Evolutionary conservation across 2,329 filamentous ascomycete species (phyloP).

Genomic region (Cladosporium colombiae): DNA sequence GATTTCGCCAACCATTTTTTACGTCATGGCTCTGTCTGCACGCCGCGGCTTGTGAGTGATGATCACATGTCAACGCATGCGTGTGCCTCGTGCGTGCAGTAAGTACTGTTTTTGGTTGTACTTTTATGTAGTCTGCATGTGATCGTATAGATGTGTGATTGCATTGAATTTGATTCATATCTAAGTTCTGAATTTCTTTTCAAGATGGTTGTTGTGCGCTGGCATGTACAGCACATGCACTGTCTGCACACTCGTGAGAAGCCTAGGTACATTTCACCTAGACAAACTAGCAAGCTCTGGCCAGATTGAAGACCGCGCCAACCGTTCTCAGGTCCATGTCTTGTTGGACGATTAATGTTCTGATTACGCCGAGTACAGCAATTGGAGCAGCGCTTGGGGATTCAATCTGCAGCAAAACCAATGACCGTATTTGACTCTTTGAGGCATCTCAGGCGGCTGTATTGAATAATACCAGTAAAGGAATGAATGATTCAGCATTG

Average conservation of each 20-base stretch:
- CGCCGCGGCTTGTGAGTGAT: not conserved
- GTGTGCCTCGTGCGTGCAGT: not conserved
- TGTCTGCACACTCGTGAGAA: not conserved
- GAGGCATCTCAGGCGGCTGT: not conserved
- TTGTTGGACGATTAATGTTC: not conserved
- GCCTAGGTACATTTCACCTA: not conserved
- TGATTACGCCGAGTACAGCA: not conserved
- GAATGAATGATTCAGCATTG: no score
- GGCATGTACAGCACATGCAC: not conserved
- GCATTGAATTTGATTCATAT: not conserved
- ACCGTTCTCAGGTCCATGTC: not conserved
- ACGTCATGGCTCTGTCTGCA: not conserved
- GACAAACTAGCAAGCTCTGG: not conserved
- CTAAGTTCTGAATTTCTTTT: not conserved
- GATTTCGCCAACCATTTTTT: not conserved
- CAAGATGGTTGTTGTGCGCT: not conserved
- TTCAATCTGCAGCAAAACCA: not conserved
- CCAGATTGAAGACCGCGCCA: not conserved
- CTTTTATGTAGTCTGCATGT: not conserved
- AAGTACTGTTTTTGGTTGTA: no score
- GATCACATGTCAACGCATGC: constrained; percentile 12
- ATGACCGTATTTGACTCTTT: not conserved
- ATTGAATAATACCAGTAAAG: no score
- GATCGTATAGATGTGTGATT: not conserved
- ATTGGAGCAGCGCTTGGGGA: not conserved